phyloP scores from a whole-genome alignment of 148 eudicot species.

The Camellia lanceoleosa region DNA sequence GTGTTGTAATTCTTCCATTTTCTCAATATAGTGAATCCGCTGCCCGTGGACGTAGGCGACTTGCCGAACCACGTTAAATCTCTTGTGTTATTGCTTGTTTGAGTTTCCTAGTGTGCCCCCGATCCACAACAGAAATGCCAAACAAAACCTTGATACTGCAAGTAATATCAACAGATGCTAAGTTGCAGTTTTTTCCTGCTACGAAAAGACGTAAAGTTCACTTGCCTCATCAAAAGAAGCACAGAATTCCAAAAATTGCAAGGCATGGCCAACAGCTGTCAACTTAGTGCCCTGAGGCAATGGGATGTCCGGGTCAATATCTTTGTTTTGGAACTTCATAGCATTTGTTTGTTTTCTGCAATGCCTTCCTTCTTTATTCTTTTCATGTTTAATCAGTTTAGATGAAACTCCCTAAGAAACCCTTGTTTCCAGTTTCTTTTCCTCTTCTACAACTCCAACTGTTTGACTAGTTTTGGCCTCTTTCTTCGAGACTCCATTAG shows the following conservation, averaged over 20 bases:
- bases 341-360: constrained; percentile 12
- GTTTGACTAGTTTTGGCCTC: constrained; percentile 11
- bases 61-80: no score
- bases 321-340: constrained; percentile 11
- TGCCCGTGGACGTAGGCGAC: no score
- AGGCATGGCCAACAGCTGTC: constrained; percentile 46
- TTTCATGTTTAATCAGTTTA: background rate
- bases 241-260: no score
- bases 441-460: constrained; percentile 9
- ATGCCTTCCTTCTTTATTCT: background rate
- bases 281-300: constrained; percentile 68
- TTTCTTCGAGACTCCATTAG: background rate
- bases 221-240: constrained; percentile 77
- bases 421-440: background rate
- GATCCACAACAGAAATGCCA: no score
- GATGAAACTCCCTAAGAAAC: constrained; percentile 13
- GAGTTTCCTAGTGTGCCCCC: no score
- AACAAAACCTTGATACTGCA: no score
- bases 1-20: no score
- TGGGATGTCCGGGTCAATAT: constrained; percentile 25
- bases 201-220: background rate
- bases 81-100: no score
- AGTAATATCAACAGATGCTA: no score
- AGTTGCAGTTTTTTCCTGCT: background rate
- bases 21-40: no score